Evolutionary conservation across 331 rosid species (phyloP).

Genomic region (Stylosanthes scabra): DNA sequence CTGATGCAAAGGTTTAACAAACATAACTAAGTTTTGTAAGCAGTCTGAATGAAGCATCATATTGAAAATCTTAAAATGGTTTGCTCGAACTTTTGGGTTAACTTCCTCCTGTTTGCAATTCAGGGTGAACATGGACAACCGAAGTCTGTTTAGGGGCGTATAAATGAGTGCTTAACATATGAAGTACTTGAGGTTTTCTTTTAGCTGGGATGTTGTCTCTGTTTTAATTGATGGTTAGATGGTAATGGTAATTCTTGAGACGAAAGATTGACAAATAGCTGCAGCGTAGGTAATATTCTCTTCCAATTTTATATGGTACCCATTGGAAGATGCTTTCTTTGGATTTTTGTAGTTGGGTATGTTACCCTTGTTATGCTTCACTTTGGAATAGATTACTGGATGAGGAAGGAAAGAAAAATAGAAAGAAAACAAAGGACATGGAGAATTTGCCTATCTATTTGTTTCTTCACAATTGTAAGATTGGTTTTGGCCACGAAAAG

Average conservation of each 20-base stretch:
- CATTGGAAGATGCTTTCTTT: constrained; percentile 32
- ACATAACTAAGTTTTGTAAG: constrained; percentile 6
- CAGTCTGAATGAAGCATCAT: background rate
- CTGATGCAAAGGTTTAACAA: background rate
- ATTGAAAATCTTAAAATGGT: background rate
- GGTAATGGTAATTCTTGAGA: constrained; percentile 45
- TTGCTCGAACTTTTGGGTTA: constrained; percentile 37
- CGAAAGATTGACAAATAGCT: constrained; percentile 44
- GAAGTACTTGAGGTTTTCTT: constrained; percentile 34
- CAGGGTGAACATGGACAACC: constrained; percentile 51
- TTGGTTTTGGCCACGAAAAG: constrained; percentile 22
- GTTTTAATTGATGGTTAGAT: constrained; percentile 38
- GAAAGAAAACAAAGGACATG: background rate
- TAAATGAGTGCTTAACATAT: constrained; percentile 41
- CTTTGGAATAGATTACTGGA: constrained; percentile 37
- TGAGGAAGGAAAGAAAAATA: constrained; percentile 10
- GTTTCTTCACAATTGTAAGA: constrained; percentile 37
- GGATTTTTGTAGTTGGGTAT: constrained; percentile 41
- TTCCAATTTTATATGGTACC: constrained; percentile 33
- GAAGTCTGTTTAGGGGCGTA: constrained; percentile 56
- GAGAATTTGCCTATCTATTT: constrained; percentile 18
- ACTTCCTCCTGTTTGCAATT: constrained; percentile 41
- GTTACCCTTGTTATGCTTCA: constrained; percentile 43
- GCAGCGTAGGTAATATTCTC: constrained; percentile 43
- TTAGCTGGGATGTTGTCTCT: constrained; percentile 45